Percentiles rank a stretch among this genome's conserved stretches.
Conservation (phyloP, 306 rosid species). For the Comarum palustre region DNA sequence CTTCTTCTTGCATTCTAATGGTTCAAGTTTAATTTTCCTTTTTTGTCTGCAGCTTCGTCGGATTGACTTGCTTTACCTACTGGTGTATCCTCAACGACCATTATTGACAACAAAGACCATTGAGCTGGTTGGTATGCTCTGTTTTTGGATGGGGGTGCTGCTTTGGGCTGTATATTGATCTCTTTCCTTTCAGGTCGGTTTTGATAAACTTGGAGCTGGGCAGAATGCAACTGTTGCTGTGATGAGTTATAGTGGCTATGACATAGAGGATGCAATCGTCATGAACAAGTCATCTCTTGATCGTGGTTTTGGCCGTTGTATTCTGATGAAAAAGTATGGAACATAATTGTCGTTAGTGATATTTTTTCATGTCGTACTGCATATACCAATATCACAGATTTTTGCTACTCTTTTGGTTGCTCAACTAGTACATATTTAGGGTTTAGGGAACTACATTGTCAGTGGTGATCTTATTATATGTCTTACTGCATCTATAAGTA, state of each 20-base stretch:
- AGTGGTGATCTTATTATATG: conserved; percentile 25
- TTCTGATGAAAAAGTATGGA: conserved; percentile 71
- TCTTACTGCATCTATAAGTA: neutral
- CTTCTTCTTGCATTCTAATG: neutral
- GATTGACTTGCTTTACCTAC: conserved; percentile 81
- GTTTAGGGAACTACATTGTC: conserved; percentile 8
- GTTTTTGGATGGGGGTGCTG: conserved; percentile 2
- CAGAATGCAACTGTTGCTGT: conserved; percentile 99
- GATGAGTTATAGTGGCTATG: conserved; percentile 98
- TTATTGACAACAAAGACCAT: conserved; percentile 82
- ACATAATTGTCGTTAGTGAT: conserved; percentile 25
- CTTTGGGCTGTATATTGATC: conserved; percentile 17
- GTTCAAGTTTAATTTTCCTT: neutral
- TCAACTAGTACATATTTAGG: neutral
- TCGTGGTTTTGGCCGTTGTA: conserved; percentile 99
- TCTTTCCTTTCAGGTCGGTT: conserved; percentile 67
- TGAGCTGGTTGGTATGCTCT: conserved; percentile 73
- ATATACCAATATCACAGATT: neutral
- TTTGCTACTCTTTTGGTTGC: neutral
- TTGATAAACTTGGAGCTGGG: conserved; percentile 97
- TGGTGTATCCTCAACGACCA: conserved; percentile 95
- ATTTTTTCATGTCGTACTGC: conserved; percentile 13
- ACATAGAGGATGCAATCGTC: conserved; percentile 96
- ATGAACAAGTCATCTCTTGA: conserved; percentile 96
- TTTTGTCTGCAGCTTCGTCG: conserved; percentile 50